A percentile compares a stretch with the other conserved stretches of the same genome.
Evolutionary conservation across 805 yeast genomes (phyloP).

Genomic region (Nakazawaea pomicola): DNA sequence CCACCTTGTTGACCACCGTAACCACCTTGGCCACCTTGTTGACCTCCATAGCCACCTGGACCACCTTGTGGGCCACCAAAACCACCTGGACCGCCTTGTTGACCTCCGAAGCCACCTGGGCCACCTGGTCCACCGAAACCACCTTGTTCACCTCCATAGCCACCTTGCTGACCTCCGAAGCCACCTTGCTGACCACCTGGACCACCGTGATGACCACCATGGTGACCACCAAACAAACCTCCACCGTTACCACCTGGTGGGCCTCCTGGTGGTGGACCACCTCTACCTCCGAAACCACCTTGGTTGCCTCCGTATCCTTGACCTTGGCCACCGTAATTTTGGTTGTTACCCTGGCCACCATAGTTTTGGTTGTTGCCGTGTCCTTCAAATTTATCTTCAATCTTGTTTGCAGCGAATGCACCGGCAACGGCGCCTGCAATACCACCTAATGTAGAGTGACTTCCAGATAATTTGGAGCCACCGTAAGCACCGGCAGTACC

Average conservation of each 20-base stretch:
- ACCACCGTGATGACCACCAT: slow-evolving; percentile 15
- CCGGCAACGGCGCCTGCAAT: slow-evolving; percentile 52
- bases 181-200: slow-evolving; percentile 13
- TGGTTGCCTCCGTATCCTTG: slow-evolving; percentile 12
- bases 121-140: slow-evolving; percentile 10
- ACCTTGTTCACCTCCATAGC: slow-evolving; percentile 13
- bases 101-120: slow-evolving; percentile 13
- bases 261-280: slow-evolving; percentile 12
- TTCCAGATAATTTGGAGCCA: slow-evolving; percentile 38
- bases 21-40: slow-evolving; percentile 14
- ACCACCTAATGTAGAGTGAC: slow-evolving; percentile 38
- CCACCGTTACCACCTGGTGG: slow-evolving; percentile 17
- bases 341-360: slow-evolving; percentile 7
- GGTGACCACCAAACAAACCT: slow-evolving; percentile 16
- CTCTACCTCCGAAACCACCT: slow-evolving; percentile 9
- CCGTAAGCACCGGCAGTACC: slow-evolving; percentile 51
- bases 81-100: slow-evolving; percentile 15
- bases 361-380: too few species aligned
- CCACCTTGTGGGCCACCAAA: slow-evolving; percentile 13
- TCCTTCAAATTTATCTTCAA: slow-evolving; percentile 34
- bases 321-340: slow-evolving; percentile 17
- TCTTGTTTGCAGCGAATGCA: slow-evolving; percentile 48
- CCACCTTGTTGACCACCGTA: slow-evolving; percentile 15
- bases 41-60: slow-evolving; percentile 13
- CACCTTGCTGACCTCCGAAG: slow-evolving; percentile 13